phyloP scores from a whole-genome alignment of 805 yeast species.

The Wickerhamomyces subpelliculosus region DNA sequence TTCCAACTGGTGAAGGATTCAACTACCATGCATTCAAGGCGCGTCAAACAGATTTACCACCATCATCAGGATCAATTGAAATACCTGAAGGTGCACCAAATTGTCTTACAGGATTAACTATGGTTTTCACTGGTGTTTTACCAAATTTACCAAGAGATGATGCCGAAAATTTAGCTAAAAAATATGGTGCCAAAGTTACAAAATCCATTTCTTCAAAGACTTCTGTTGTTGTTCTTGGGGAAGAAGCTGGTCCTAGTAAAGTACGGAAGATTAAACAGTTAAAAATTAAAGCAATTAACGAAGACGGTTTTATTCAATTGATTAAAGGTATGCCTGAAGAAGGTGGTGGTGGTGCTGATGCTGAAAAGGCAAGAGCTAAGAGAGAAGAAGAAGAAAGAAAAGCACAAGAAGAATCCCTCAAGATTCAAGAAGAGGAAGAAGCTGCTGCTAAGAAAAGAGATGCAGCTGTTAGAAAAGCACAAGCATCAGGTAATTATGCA shows the following conservation, averaged over 20 bases:
- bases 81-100: conserved; percentile 81
- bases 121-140: conserved; percentile 88
- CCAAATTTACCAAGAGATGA: conserved; percentile 74
- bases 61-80: conserved; percentile 32
- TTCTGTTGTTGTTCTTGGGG: conserved; percentile 83
- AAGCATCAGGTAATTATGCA: conserved; percentile 17
- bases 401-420: conserved; percentile 45
- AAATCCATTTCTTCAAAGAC: conserved; percentile 82
- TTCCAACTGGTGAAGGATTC: conserved; percentile 42
- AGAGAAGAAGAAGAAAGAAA: conserved; percentile 58
- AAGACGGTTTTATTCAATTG: conserved; percentile 76
- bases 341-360: conserved; percentile 83
- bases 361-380: conserved; percentile 65
- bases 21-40: conserved; percentile 55
- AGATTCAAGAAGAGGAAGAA: conserved; percentile 39
- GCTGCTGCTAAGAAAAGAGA: conserved; percentile 25
- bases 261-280: conserved; percentile 69
- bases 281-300: conserved; percentile 75
- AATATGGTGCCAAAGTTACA: conserved; percentile 88
- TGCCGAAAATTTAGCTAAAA: conserved; percentile 69
- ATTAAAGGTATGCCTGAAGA: conserved; percentile 78
- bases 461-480: conserved; percentile 19
- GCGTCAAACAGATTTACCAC: conserved; percentile 27
- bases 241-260: conserved; percentile 96
- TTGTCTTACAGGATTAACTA: conserved; percentile 81